phyloP scores from a whole-genome alignment of 306 rosid species.

The Gleditsia sinensis region DNA sequence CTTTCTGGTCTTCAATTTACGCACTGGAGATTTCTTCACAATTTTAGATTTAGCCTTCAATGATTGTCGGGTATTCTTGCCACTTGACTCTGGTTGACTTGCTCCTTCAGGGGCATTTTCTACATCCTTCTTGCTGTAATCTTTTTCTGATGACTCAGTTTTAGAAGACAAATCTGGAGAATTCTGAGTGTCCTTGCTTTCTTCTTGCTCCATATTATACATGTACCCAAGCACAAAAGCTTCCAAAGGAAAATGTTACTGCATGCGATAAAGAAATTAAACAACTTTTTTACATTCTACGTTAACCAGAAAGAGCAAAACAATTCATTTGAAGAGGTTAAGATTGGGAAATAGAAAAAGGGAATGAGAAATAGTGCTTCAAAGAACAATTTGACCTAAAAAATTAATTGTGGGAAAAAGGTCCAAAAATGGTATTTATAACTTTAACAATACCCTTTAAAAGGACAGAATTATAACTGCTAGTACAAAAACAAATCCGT shows the following conservation, averaged over 20 bases:
- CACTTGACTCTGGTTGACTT: not conserved
- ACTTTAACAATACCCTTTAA: not conserved
- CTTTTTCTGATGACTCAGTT: not conserved
- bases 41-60: not conserved
- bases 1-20: not conserved
- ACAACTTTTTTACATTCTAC: not conserved
- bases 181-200: conserved; percentile 25
- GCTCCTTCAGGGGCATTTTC: not conserved
- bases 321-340: not conserved
- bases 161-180: not conserved
- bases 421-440: not conserved
- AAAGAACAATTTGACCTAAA: conserved; percentile 18
- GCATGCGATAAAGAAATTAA: conserved; percentile 11
- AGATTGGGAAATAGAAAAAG: not conserved
- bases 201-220: conserved; percentile 47
- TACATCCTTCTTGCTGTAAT: conserved; percentile 1
- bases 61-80: not conserved
- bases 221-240: not conserved
- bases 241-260: conserved; percentile 10
- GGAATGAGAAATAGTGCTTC: too few species aligned
- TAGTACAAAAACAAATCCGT: not conserved
- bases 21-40: not conserved
- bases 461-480: not conserved
- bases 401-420: not conserved
- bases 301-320: not conserved